Base-by-base conservation (phyloP, 1,284 basidiomycete genomes). In the Mycena citricolor region DNA sequence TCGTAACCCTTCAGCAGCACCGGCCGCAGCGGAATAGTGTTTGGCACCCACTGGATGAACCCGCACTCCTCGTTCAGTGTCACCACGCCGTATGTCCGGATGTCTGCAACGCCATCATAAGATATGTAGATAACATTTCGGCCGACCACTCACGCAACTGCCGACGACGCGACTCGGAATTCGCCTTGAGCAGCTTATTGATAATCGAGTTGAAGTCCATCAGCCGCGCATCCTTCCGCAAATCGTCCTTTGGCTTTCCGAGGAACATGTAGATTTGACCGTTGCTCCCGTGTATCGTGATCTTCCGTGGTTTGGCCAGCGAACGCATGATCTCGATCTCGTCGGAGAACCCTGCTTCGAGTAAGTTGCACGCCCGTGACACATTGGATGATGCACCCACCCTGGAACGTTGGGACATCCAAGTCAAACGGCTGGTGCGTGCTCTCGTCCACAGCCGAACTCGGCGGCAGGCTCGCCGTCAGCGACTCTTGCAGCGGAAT, bases 151-250 rank as follows among this genome's bases (percentile, higher is more conserved):
- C 61, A 93, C 93, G 85, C 32, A 97, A 79, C 57, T 93, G 87
- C 20, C 94, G 76, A 47, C 88, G 74, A 60, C 97, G 85, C 24
- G 94, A 93, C 46, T 98, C 92, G 0, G 94, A 93, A 57, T 94
- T 92, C 16, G 90, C 86, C 60, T 95, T 95, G 44, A 99, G 74
- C 12, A 99, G 69, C 63, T 97, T 98, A 71, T 99, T 99, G 71
- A 99, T 95, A 70, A 99, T 95, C 4, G 90, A 81, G 59, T 97
- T 94, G 65, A 99, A 92, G 63, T 99, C 97, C 95, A 99, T 99
- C 47, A 99, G 67, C 8, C 97, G 81, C 0, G 95, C 94, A 60
- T 99, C 97, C 67, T 99, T 99, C 33, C 97, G 80, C 33, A 99
- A 73, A 65, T 99, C 97, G 61, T 99, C 97, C 64, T 94, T 94